Percentiles rank a stretch among this genome's conserved stretches.
Conservation (phyloP, 352 stramenopile species). For the Phytopythium boreale region DNA sequence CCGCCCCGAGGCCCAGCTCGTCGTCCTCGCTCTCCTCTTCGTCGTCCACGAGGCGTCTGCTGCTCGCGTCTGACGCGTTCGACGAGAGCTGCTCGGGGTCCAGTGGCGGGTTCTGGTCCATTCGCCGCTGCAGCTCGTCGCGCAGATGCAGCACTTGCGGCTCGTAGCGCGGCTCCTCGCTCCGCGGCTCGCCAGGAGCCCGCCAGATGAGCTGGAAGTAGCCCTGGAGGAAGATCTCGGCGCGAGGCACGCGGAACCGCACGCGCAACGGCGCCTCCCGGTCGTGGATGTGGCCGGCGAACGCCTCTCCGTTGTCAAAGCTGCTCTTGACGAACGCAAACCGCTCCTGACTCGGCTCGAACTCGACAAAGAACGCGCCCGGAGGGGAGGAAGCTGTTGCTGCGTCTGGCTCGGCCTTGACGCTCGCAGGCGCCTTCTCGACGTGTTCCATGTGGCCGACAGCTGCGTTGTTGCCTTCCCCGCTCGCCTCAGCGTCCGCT, state of each 20-base stretch:
- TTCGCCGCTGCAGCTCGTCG: conserved; percentile 25
- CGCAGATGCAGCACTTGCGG: conserved; percentile 27
- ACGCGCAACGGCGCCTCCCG: conserved; percentile 31
- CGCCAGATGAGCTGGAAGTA: conserved; percentile 77
- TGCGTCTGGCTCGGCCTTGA: neutral
- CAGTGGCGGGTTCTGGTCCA: conserved; percentile 20
- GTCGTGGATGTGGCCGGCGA: conserved; percentile 41
- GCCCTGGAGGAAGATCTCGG: conserved; percentile 40
- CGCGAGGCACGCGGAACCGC: conserved; percentile 39
- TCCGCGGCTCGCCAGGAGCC: conserved; percentile 35
- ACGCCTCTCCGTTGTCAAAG: neutral
- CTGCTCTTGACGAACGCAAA: conserved; percentile 13
- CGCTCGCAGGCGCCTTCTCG: too few species aligned
- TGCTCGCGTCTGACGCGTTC: neutral
- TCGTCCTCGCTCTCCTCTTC: conserved; percentile 16
- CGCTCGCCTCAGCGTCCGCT: conserved; percentile 6
- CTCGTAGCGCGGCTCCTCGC: conserved; percentile 54
- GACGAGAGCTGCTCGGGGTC: conserved; percentile 18
- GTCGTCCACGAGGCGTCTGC: conserved; percentile 8
- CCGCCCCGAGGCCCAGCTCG: conserved; percentile 1
- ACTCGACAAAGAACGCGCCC: conserved; percentile 33
- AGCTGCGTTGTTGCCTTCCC: neutral
- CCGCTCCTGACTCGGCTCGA: conserved; percentile 39
- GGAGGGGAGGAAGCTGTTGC: neutral
- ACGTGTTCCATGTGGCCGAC: neutral